A percentile compares a stretch with the other conserved stretches of the same genome.
Conservation (phyloP, 768 basidiomycete species). For the Artomyces pyxidatus region DNA sequence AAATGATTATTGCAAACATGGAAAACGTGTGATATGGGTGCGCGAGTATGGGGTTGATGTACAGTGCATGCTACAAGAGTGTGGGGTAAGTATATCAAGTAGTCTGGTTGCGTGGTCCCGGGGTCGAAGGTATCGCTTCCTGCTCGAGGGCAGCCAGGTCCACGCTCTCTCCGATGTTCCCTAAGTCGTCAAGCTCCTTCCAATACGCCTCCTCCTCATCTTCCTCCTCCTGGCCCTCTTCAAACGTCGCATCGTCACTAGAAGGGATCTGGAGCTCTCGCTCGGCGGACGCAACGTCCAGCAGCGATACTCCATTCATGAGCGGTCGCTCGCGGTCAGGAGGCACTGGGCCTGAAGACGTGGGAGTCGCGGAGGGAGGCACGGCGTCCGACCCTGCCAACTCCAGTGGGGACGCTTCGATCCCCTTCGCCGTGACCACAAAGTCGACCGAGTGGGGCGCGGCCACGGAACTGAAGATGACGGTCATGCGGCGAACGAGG, state of each 20-base stretch:
- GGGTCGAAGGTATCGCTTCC: no score
- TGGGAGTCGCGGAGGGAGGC: background rate
- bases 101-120: no score
- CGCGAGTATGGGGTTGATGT: no score
- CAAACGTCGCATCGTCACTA: background rate
- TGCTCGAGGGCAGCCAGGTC: no score
- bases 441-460: slow-evolving; percentile 63
- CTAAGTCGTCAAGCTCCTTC: slow-evolving; percentile 14
- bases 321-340: background rate
- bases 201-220: slow-evolving; percentile 14
- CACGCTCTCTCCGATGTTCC: no score
- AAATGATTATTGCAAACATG: no score
- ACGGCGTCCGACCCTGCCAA: background rate
- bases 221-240: slow-evolving; percentile 4
- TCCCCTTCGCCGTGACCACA: slow-evolving; percentile 55
- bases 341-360: background rate
- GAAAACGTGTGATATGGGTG: no score
- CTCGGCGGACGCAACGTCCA: slow-evolving; percentile 12
- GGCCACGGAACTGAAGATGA: slow-evolving; percentile 69
- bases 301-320: slow-evolving; percentile 5
- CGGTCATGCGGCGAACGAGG: slow-evolving; percentile 61
- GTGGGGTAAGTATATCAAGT: no score
- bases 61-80: no score
- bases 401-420: slow-evolving; percentile 22
- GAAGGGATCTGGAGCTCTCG: background rate